Evolutionary conservation across 441 rosid genomes (phyloP).

Genomic region (Theobroma grandiflorum): DNA sequence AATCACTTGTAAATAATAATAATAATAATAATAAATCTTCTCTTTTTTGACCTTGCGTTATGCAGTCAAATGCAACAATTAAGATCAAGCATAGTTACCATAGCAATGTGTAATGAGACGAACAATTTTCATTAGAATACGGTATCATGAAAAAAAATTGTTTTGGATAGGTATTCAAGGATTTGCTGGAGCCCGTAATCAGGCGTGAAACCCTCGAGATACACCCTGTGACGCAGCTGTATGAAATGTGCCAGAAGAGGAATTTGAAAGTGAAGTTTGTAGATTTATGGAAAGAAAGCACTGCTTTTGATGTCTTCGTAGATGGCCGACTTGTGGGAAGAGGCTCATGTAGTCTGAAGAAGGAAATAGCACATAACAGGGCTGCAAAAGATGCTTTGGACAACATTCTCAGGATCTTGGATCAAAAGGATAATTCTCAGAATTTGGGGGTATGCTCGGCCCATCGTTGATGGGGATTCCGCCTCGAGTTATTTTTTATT

Average conservation of each 20-base stretch:
- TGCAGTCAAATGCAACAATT: no score
- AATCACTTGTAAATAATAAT: no score
- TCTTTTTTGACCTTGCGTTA: no score
- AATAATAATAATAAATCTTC: no score
- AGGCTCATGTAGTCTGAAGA: conserved; percentile 48
- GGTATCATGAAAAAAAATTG: background rate
- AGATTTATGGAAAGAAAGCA: conserved; percentile 60
- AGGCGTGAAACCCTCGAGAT: conserved; percentile 34
- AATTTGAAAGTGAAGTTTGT: conserved; percentile 51
- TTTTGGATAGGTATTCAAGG: conserved; percentile 50
- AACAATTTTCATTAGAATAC: no score
- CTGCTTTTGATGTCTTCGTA: conserved; percentile 39
- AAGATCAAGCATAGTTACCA: no score
- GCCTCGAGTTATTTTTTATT: no score
- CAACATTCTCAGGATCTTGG: conserved; percentile 36
- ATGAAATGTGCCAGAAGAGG: conserved; percentile 66
- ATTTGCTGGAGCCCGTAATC: conserved; percentile 67
- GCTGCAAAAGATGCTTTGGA: conserved; percentile 74
- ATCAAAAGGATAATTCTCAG: background rate
- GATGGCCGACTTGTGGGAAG: conserved; percentile 51
- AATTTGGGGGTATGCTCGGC: no score
- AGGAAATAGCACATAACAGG: conserved; percentile 61
- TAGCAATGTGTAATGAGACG: no score
- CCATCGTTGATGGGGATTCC: no score
- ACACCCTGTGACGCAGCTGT: conserved; percentile 59